phyloP scores from a whole-genome alignment of 2,329 filamentous ascomycete species.

The Penicillium expansum region DNA sequence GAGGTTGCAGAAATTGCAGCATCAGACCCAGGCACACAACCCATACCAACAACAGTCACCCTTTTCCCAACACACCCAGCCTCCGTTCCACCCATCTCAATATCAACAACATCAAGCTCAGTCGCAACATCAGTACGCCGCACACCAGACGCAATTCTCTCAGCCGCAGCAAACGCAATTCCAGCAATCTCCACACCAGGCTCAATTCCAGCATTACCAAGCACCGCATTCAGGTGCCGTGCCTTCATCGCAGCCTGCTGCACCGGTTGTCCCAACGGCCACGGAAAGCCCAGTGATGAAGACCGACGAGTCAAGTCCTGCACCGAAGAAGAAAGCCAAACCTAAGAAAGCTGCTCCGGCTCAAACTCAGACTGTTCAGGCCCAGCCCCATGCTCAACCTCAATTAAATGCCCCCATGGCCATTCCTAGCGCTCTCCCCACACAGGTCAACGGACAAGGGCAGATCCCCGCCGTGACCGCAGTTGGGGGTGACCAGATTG shows the following conservation, averaged over 20 bases:
- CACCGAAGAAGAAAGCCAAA: slow-evolving; percentile 23
- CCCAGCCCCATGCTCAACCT: not conserved
- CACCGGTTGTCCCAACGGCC: slow-evolving; percentile 2
- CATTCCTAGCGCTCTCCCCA: slow-evolving; percentile 1
- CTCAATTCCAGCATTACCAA: slow-evolving; percentile 26
- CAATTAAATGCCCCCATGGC: not conserved
- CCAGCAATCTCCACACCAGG: slow-evolving; percentile 3
- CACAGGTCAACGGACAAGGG: slow-evolving; percentile 18
- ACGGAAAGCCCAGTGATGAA: slow-evolving; percentile 9
- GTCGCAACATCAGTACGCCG: slow-evolving; percentile 15
- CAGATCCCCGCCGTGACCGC: slow-evolving; percentile 7
- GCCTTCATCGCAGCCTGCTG: slow-evolving; percentile 6
- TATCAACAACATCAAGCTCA: slow-evolving; percentile 22
- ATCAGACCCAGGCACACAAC: slow-evolving; percentile 24
- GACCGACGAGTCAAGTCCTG: slow-evolving; percentile 16
- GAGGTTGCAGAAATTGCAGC: slow-evolving; percentile 22
- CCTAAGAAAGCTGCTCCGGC: slow-evolving; percentile 7
- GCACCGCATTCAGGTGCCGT: slow-evolving; percentile 13
- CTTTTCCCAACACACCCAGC: slow-evolving; percentile 20
- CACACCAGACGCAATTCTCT: slow-evolving; percentile 21
- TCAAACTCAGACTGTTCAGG: slow-evolving; percentile 1
- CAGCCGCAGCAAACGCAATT: slow-evolving; percentile 14
- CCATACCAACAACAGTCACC: slow-evolving; percentile 25
- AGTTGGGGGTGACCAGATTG: slow-evolving; percentile 5
- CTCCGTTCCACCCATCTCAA: slow-evolving; percentile 22